Percentiles rank a stretch among this genome's conserved stretches.
Evolutionary conservation across 2,329 filamentous ascomycete genomes (phyloP).

Genomic region (Verruconis gallopava): DNA sequence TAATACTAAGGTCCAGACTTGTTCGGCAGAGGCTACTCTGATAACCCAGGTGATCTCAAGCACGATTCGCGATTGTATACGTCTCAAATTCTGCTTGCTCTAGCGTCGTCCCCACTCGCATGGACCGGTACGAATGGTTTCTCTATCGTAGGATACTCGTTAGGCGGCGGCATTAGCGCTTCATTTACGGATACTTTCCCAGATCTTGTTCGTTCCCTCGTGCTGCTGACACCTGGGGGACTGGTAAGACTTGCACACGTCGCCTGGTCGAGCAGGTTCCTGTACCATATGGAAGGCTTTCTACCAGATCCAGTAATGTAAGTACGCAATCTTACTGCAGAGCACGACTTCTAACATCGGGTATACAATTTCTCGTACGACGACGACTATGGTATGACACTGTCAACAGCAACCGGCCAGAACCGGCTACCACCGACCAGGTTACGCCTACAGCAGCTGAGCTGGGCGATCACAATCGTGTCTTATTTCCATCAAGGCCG

Average conservation of each 20-base stretch:
- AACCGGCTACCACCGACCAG: not conserved
- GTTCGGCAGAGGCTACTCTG: slow-evolving; percentile 66
- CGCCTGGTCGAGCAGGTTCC: slow-evolving; percentile 44
- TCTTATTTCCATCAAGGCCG: slow-evolving; percentile 39
- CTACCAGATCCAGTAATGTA: slow-evolving; percentile 2
- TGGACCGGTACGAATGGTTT: slow-evolving; percentile 53
- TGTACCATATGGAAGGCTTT: slow-evolving; percentile 41
- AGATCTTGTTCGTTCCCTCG: slow-evolving; percentile 51
- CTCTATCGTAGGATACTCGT: slow-evolving; percentile 63
- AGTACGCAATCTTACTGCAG: too few relatives aligned
- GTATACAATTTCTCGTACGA: slow-evolving; percentile 6
- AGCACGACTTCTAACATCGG: too few relatives aligned
- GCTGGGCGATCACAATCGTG: not conserved
- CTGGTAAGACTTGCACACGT: slow-evolving; percentile 55
- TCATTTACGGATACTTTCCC: slow-evolving; percentile 60
- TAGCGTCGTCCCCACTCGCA: slow-evolving; percentile 54
- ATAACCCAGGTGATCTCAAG: slow-evolving; percentile 47
- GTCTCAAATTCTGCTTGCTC: slow-evolving; percentile 56
- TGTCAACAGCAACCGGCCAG: not conserved
- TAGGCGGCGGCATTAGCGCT: slow-evolving; percentile 62
- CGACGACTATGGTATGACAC: not conserved
- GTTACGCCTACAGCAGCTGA: slow-evolving; percentile 4
- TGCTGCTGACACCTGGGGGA: slow-evolving; percentile 69
- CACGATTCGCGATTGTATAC: slow-evolving; percentile 64
- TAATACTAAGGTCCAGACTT: slow-evolving; percentile 37